A percentile compares a stretch with the other conserved stretches of the same genome.
Evolutionary conservation across 1,284 basidiomycete genomes (phyloP).

Genomic region (Chondrostereum purpureum): DNA sequence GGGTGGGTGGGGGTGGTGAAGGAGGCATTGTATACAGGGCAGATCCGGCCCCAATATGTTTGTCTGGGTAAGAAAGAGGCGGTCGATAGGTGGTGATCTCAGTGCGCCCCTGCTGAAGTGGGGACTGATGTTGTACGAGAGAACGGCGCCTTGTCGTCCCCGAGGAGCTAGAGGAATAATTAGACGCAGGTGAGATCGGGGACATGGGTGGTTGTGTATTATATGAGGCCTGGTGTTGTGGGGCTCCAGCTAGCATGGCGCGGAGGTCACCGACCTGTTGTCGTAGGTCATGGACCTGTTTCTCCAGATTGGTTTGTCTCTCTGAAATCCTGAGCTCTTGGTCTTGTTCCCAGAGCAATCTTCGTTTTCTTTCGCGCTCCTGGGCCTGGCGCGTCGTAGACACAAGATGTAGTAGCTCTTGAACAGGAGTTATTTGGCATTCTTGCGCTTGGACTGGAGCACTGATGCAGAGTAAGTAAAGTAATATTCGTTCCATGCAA

Average conservation of each 20-base stretch:
- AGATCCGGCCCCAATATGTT: no score
- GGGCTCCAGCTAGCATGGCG: constrained; percentile 24
- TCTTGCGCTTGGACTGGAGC: no score
- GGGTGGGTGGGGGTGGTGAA: no score
- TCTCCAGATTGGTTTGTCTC: constrained; percentile 53
- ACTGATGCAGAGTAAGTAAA: background rate
- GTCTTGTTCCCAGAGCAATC: constrained; percentile 60
- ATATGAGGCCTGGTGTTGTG: background rate
- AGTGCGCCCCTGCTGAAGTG: no score
- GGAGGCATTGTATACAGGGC: no score
- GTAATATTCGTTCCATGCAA: background rate
- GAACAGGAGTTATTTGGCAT: constrained; percentile 37
- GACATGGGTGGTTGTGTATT: constrained; percentile 24
- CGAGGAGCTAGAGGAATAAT: no score
- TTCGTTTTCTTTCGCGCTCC: constrained; percentile 49
- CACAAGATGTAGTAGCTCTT: constrained; percentile 51
- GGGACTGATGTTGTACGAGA: no score
- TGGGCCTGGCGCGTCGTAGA: constrained; percentile 47
- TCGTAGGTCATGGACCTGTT: constrained; percentile 48
- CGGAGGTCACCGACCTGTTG: constrained; percentile 50
- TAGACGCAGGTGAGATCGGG: constrained; percentile 30
- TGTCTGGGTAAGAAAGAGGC: no score
- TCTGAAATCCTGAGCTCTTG: constrained; percentile 53
- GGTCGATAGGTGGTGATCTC: no score
- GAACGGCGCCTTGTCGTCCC: no score